Conservation (phyloP, 306 rosid species). For the Cicer judaicum region DNA sequence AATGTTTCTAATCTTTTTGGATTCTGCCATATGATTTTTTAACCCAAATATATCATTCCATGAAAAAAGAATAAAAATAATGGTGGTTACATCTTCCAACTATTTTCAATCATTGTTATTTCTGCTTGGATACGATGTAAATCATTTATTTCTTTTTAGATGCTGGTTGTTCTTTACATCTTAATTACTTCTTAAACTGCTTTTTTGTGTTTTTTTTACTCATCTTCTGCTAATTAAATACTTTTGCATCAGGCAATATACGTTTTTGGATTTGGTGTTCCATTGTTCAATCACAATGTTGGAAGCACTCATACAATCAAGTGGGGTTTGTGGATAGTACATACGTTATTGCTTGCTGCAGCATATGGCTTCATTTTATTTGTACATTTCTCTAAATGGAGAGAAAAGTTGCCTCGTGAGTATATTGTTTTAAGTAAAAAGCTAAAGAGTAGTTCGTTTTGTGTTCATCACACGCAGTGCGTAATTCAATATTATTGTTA, state of each 20-base stretch:
- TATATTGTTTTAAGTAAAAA: conserved; percentile 50
- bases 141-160: not conserved
- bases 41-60: not conserved
- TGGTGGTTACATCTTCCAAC: not conserved
- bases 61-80: not conserved
- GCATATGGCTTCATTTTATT: conserved; percentile 79
- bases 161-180: conserved; percentile 15
- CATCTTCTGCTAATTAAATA: conserved; percentile 30
- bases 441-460: conserved; percentile 52
- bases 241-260: conserved; percentile 61
- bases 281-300: conserved; percentile 54
- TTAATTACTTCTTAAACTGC: conserved; percentile 6
- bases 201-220: conserved; percentile 20
- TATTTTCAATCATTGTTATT: conserved; percentile 3
- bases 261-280: conserved; percentile 78
- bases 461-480: not conserved
- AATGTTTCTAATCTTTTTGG: conserved; percentile 1
- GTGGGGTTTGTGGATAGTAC: conserved; percentile 76
- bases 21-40: not conserved
- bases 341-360: conserved; percentile 62
- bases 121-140: not conserved
- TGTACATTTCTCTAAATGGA: conserved; percentile 78
- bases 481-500: not conserved
- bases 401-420: conserved; percentile 81
- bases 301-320: conserved; percentile 50